A percentile compares a stretch with the other conserved stretches of the same genome.
Evolutionary conservation across 345 rosid species (phyloP).

Genomic region (Barbarea vulgaris): DNA sequence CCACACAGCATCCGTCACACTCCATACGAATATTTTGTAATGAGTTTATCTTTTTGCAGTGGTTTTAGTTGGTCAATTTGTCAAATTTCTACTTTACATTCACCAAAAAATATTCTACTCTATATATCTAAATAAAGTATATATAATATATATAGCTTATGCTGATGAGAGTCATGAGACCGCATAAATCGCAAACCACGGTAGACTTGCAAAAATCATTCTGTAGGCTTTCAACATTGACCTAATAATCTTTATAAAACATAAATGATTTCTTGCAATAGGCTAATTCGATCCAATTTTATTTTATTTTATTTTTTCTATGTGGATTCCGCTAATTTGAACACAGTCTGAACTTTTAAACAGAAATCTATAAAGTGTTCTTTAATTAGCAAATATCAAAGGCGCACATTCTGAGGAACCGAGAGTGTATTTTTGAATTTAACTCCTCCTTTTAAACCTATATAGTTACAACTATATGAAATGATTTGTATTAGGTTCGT

Average conservation of each 20-base stretch:
- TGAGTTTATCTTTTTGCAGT: constrained; percentile 11
- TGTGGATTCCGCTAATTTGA: not conserved
- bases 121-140: not conserved
- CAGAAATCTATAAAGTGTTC: not conserved
- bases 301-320: not conserved
- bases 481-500: not conserved
- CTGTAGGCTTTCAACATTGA: not conserved
- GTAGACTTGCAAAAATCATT: not conserved
- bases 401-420: no score
- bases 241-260: not conserved
- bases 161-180: constrained; percentile 1
- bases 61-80: constrained; percentile 23
- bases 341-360: not conserved
- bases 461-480: not conserved
- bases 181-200: not conserved
- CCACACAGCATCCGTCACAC: constrained; percentile 16
- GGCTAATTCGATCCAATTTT: not conserved
- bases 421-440: not conserved
- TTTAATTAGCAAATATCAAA: not conserved
- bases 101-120: not conserved
- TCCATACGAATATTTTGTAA: constrained; percentile 18
- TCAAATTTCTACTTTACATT: constrained; percentile 2
- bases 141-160: not conserved
- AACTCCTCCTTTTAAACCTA: not conserved
- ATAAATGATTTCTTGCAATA: not conserved